These are phyloP conservation scores for Komagataella phaffii DNA, from an alignment of 805 yeast genomes.

Conservation along the genomic window DNA sequence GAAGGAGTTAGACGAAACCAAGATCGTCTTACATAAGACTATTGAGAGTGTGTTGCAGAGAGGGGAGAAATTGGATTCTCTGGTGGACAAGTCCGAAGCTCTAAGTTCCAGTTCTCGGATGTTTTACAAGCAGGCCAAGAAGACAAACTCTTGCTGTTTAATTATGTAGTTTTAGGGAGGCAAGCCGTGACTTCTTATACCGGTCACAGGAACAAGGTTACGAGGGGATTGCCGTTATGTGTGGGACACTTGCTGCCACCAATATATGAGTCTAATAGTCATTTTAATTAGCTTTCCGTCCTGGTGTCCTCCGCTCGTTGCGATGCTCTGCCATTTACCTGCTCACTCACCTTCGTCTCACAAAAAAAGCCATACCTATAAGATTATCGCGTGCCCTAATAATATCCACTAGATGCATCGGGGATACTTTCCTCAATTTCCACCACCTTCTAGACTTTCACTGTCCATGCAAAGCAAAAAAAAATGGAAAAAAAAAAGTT, in stretches of 20 bases:
- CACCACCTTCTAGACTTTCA: background rate
- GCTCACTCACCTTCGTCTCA: background rate
- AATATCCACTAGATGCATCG: background rate
- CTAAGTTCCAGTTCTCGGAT: constrained; percentile 77
- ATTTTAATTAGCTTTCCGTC: background rate
- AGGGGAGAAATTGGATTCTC: constrained; percentile 88
- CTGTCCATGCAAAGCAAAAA: no score
- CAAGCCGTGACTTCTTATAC: background rate
- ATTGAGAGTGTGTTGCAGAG: constrained; percentile 89
- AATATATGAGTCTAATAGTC: no score
- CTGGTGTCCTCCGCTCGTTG: background rate
- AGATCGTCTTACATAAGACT: constrained; percentile 90
- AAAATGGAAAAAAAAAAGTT: no score
- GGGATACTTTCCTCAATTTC: background rate
- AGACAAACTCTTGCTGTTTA: constrained; percentile 81
- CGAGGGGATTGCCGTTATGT: background rate
- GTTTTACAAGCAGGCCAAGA: constrained; percentile 96
- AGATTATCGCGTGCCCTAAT: background rate
- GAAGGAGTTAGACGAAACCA: constrained; percentile 95
- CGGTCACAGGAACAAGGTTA: background rate
- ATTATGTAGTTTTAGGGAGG: constrained; percentile 32
- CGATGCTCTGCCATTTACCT: background rate
- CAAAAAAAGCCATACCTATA: background rate
- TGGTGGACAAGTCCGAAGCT: constrained; percentile 93
- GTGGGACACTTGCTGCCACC: background rate